Evolutionary conservation across 352 stramenopile genomes (phyloP).

Genomic region (Phytophthora ohioensis): DNA sequence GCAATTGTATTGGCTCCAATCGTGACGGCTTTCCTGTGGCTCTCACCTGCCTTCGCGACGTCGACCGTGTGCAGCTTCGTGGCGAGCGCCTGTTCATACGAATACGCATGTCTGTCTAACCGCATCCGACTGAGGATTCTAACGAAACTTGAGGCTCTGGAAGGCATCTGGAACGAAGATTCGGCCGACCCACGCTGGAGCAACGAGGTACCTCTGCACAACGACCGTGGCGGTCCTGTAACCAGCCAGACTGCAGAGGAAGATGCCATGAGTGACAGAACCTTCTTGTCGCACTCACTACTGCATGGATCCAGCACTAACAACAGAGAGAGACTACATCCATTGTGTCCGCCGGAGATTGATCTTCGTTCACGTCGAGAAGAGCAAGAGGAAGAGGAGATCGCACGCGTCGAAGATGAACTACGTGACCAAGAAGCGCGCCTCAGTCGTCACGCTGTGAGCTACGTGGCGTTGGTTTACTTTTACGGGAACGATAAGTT

Average conservation of each 20-base stretch:
- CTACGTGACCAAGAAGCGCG: constrained; percentile 27
- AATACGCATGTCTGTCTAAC: constrained; percentile 74
- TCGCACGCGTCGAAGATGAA: constrained; percentile 33
- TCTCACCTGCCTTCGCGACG: constrained; percentile 67
- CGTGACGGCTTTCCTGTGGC: constrained; percentile 74
- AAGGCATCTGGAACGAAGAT: constrained; percentile 35
- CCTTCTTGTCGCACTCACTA: constrained; percentile 6
- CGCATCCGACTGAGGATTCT: constrained; percentile 67
- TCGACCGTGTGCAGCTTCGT: constrained; percentile 69
- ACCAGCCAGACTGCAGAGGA: constrained; percentile 14
- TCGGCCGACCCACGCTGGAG: not conserved
- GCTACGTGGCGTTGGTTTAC: constrained; percentile 15
- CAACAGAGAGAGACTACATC: not conserved
- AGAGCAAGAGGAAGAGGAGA: constrained; percentile 34
- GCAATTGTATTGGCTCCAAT: constrained; percentile 59
- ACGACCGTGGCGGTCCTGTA: not conserved
- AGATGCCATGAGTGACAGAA: constrained; percentile 7
- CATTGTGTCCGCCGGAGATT: constrained; percentile 4
- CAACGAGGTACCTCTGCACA: constrained; percentile 1
- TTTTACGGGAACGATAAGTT: constrained; percentile 48
- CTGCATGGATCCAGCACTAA: not conserved
- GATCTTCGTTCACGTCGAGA: constrained; percentile 24
- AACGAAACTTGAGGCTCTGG: constrained; percentile 38
- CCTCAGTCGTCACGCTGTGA: constrained; percentile 38
- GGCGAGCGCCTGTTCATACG: constrained; percentile 65